These are phyloP conservation scores for Tricholoma hemisulphureum DNA, from an alignment of 768 basidiomycete genomes.

Conservation along the genomic window DNA sequence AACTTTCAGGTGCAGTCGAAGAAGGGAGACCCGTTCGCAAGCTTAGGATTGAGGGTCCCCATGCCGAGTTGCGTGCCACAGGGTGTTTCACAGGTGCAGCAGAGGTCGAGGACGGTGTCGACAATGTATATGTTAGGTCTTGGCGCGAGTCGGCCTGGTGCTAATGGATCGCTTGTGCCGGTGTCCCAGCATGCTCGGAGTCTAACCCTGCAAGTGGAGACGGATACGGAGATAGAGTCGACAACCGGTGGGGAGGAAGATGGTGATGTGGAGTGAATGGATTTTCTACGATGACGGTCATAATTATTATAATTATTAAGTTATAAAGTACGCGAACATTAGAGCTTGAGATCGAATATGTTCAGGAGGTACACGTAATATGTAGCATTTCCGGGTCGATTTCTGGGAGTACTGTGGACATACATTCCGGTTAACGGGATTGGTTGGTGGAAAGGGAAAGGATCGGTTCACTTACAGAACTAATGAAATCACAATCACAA, in stretches of 20 bases:
- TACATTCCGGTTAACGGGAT: too few species aligned
- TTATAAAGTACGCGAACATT: too few species aligned
- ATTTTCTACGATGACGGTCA: too few species aligned
- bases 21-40: constrained; percentile 40
- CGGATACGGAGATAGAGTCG: constrained; percentile 7
- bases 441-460: too few species aligned
- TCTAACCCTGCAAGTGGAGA: neutral
- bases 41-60: constrained; percentile 53
- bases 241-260: constrained; percentile 18
- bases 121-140: constrained; percentile 65
- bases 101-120: constrained; percentile 50
- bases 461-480: too few species aligned
- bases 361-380: too few species aligned
- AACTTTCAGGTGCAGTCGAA: constrained; percentile 20
- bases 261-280: constrained; percentile 23
- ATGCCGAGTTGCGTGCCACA: constrained; percentile 47
- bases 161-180: constrained; percentile 18
- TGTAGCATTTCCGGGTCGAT: too few species aligned
- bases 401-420: too few species aligned
- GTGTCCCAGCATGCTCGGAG: neutral
- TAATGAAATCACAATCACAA: too few species aligned
- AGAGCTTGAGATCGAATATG: too few species aligned
- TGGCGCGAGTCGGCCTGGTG: constrained; percentile 39
- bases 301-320: too few species aligned
- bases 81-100: constrained; percentile 12